Percentiles rank a stretch among this genome's conserved stretches.
phyloP scores from a whole-genome alignment of 305 asterid genomes.

The Striga hermonthica region DNA sequence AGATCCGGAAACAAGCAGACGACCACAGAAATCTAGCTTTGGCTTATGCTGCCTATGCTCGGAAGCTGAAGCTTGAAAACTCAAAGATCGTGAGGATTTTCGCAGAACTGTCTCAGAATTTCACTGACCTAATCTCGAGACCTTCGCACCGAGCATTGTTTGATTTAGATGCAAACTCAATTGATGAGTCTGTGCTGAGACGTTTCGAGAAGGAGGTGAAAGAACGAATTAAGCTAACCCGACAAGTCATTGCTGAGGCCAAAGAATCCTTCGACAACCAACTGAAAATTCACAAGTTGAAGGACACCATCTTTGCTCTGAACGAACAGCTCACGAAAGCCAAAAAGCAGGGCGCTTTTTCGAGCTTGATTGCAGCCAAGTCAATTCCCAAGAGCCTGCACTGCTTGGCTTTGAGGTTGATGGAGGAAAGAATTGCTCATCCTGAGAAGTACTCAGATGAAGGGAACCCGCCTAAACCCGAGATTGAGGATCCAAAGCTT shows the following conservation, averaged over 20 bases:
- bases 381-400: conserved; percentile 89
- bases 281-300: conserved; percentile 73
- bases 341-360: conserved; percentile 77
- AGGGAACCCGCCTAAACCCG: conserved; percentile 64
- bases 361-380: conserved; percentile 86
- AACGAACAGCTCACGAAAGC: conserved; percentile 76
- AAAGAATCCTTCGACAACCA: conserved; percentile 79
- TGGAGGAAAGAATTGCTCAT: conserved; percentile 79
- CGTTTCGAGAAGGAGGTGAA: conserved; percentile 75
- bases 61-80: conserved; percentile 68
- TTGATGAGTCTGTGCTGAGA: conserved; percentile 57
- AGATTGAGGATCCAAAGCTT: conserved; percentile 75
- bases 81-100: conserved; percentile 69
- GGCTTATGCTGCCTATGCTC: conserved; percentile 56
- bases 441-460: conserved; percentile 71
- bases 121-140: conserved; percentile 54
- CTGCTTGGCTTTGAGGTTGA: conserved; percentile 73
- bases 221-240: conserved; percentile 64
- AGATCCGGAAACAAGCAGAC: conserved; percentile 64
- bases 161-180: conserved; percentile 47
- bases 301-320: conserved; percentile 66
- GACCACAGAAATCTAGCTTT: conserved; percentile 53
- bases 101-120: conserved; percentile 64
- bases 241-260: conserved; percentile 72
- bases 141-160: conserved; percentile 51